Conservation (phyloP, 352 stramenopile genomes). For the Globisporangium cylindrosporum region DNA sequence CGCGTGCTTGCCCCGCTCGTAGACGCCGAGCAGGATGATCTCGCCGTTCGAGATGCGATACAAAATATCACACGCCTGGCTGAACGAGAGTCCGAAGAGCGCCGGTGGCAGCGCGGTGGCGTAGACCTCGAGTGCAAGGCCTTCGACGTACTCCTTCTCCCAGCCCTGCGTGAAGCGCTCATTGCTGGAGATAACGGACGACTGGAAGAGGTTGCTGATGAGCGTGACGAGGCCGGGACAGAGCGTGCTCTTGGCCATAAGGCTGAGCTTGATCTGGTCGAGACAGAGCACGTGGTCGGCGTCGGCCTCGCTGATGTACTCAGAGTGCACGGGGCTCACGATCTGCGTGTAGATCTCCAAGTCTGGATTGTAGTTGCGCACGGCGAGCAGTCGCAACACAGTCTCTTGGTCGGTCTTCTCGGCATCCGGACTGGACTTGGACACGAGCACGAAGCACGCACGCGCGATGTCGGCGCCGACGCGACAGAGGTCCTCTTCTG, state of each 20-base stretch:
- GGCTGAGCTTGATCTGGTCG: constrained; percentile 60
- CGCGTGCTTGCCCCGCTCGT: constrained; percentile 20
- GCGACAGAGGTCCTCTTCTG: constrained; percentile 60
- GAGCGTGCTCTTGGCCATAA: constrained; percentile 63
- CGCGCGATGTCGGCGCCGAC: constrained; percentile 48
- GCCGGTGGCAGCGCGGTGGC: constrained; percentile 38
- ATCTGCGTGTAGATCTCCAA: constrained; percentile 65
- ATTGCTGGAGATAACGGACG: constrained; percentile 28
- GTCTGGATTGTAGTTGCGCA: constrained; percentile 58
- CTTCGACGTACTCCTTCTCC: constrained; percentile 53
- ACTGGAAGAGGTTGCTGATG: constrained; percentile 63
- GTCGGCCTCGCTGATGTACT: constrained; percentile 58
- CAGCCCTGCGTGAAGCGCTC: constrained; percentile 26
- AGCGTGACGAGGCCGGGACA: constrained; percentile 57
- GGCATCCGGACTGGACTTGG: constrained; percentile 38
- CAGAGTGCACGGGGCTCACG: constrained; percentile 43
- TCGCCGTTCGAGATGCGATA: constrained; percentile 60
- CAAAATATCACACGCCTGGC: constrained; percentile 43
- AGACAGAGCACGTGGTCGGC: constrained; percentile 56
- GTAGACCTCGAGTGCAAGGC: constrained; percentile 58
- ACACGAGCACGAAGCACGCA: constrained; percentile 55
- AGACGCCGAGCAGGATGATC: constrained; percentile 52
- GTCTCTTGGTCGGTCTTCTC: constrained; percentile 51
- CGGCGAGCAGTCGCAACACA: constrained; percentile 52
- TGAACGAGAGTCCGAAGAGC: constrained; percentile 53